Evolutionary conservation across 164 flowering plant genomes (phyloP).

Genomic region (Vitis amurensis): DNA sequence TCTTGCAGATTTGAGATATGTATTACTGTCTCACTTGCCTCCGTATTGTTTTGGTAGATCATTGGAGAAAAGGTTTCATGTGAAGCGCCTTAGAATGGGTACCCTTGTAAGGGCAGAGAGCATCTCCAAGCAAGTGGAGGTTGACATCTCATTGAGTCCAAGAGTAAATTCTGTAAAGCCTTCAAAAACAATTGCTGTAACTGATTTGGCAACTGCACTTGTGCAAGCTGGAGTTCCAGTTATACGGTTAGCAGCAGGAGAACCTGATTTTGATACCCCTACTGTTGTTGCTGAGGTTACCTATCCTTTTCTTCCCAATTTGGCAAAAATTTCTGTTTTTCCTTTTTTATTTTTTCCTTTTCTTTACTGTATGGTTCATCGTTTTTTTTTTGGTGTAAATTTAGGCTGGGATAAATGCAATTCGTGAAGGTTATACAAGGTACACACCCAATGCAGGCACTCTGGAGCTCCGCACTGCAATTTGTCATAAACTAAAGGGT

Average conservation of each 20-base stretch:
- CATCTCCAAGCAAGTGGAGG: constrained; percentile 29
- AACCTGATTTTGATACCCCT: constrained; percentile 97
- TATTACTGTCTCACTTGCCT: not conserved
- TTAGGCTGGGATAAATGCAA: constrained; percentile 94
- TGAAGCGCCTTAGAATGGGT: constrained; percentile 19
- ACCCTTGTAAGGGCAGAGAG: constrained; percentile 42
- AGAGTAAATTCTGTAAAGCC: constrained; percentile 89
- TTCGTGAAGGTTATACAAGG: constrained; percentile 88
- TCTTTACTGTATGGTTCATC: too few relatives aligned
- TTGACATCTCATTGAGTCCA: constrained; percentile 77
- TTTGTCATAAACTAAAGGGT: constrained; percentile 87
- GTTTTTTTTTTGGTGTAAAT: too few relatives aligned
- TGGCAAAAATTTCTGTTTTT: constrained; percentile 7
- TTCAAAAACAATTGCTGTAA: constrained; percentile 83
- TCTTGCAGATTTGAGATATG: not conserved
- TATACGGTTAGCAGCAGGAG: constrained; percentile 88
- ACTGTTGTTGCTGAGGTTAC: constrained; percentile 63
- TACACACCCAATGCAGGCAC: constrained; percentile 94
- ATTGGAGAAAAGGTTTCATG: constrained; percentile 18
- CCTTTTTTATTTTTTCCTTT: too few relatives aligned
- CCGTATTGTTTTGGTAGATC: constrained; percentile 21
- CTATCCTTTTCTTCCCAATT: too few relatives aligned
- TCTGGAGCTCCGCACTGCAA: constrained; percentile 76
- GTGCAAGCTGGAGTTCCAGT: constrained; percentile 90
- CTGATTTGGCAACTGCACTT: constrained; percentile 90